phyloP scores from a whole-genome alignment of 768 basidiomycete species.

The Leccinum longicurvipes region DNA sequence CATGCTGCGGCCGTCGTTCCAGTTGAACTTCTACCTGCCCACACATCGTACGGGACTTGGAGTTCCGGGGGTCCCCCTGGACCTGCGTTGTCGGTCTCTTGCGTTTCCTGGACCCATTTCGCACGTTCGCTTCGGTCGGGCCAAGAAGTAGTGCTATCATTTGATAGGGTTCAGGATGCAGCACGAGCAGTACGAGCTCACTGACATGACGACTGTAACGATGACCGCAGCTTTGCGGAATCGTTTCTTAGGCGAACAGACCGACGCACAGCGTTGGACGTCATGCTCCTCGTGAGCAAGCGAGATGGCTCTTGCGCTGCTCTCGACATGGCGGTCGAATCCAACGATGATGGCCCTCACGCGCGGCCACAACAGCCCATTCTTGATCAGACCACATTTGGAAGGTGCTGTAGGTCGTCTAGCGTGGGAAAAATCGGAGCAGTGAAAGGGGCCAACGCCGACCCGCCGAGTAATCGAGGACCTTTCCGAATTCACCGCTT shows the following conservation, averaged over 20 bases:
- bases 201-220: slow-evolving; percentile 14
- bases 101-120: slow-evolving; percentile 8
- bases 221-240: not conserved
- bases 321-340: slow-evolving; percentile 18
- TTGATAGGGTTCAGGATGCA: slow-evolving; percentile 2
- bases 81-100: not conserved
- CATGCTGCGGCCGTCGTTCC: not conserved
- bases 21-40: slow-evolving; percentile 7
- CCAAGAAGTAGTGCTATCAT: slow-evolving; percentile 7
- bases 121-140: not conserved
- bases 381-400: slow-evolving; percentile 23
- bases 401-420: slow-evolving; percentile 29
- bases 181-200: not conserved
- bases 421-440: slow-evolving; percentile 17
- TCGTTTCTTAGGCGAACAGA: slow-evolving; percentile 20
- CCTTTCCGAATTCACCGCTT: not conserved
- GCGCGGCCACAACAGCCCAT: not conserved
- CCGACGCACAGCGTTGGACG: slow-evolving; percentile 13
- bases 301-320: slow-evolving; percentile 9
- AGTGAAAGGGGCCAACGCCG: no score
- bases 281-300: slow-evolving; percentile 26
- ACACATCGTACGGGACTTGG: slow-evolving; percentile 13
- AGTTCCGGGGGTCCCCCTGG: not conserved
- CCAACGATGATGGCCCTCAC: not conserved
- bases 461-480: not conserved